Evolutionary conservation across 2,329 filamentous ascomycete genomes (phyloP).

Genomic region (Madurella mycetomatis): DNA sequence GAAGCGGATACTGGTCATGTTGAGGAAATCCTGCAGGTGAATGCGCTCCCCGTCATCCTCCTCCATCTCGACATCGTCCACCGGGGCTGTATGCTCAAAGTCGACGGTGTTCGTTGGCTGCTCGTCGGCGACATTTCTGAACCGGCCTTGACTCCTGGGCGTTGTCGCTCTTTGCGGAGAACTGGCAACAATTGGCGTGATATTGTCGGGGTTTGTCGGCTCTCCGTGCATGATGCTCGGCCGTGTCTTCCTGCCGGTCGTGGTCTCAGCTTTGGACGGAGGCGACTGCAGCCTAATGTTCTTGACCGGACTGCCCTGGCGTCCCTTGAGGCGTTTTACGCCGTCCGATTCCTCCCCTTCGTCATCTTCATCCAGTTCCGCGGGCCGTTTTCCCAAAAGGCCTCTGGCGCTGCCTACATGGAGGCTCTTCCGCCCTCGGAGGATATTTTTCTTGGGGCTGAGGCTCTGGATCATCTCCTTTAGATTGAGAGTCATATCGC

Average conservation of each 20-base stretch:
- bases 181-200: constrained; percentile 39
- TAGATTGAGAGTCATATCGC: constrained; percentile 61
- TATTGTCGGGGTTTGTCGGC: constrained; percentile 31
- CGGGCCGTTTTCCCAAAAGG: constrained; percentile 68
- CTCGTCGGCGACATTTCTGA: constrained; percentile 50
- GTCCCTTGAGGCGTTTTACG: constrained; percentile 66
- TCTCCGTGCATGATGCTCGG: constrained; percentile 46
- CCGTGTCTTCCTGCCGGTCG: constrained; percentile 54
- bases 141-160: constrained; percentile 52
- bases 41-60: constrained; percentile 61
- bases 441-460: constrained; percentile 66
- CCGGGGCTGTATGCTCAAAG: constrained; percentile 39
- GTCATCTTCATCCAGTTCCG: constrained; percentile 65
- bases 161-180: constrained; percentile 53
- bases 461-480: constrained; percentile 74
- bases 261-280: constrained; percentile 62
- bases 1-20: constrained; percentile 94
- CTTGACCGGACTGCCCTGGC: constrained; percentile 72
- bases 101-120: constrained; percentile 41
- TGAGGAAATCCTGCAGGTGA: constrained; percentile 85
- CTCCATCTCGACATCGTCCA: constrained; percentile 40
- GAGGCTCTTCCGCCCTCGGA: constrained; percentile 69
- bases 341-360: constrained; percentile 57
- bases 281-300: constrained; percentile 66
- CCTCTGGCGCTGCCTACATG: constrained; percentile 71